Evolutionary conservation across 1,284 basidiomycete species (phyloP), one percentile per base, ranked within the genome.

Genomic region (Anthracocystis setariae): DNA sequence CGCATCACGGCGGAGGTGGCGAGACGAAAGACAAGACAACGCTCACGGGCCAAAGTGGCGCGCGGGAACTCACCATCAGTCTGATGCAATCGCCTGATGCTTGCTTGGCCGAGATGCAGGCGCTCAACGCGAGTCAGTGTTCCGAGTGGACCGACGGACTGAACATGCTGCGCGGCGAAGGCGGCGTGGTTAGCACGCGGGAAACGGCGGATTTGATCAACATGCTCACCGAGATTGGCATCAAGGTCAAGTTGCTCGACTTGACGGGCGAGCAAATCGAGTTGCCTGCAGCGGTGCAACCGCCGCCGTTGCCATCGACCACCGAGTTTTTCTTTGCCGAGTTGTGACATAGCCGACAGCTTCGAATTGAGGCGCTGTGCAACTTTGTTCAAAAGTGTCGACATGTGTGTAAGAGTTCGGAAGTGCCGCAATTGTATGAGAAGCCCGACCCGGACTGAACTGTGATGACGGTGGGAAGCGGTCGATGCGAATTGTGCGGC

Each of bases 61-160:
- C 45, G 8, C 29, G 38, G 5, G 65, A 61, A 15, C 39, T 75
- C 32, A 52, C 60, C 7, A 77, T 80, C 58, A 76, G 70, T 46
- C 49, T 78, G 43, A 38, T 78, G 35, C 62, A 69, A 29, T 59
- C 73, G 17, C 70, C 76, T 5, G 77, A 78, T 33, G 58, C 49
- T 8, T 76, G 87, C 88, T 83, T 95, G 55, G 91, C 92, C 5
- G 92, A 96, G 82, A 88, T 92, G 69, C 90, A 94, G 74, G 92
- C 93, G 1, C 88, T 91, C 9, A 92, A 94, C 82, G 87, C 89
- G 51, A 89, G 90, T 18, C 87, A 92, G 44, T 93, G 92, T 88
- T 91, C 92, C 21, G 94, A 98, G 84, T 98, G 94, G 94, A 92
- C 92, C 0, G 94, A 98, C 82, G 94, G 94, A 2, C 84, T 98